Conservation (phyloP, 2,329 filamentous ascomycete genomes). For the Cytospora leucostoma region DNA sequence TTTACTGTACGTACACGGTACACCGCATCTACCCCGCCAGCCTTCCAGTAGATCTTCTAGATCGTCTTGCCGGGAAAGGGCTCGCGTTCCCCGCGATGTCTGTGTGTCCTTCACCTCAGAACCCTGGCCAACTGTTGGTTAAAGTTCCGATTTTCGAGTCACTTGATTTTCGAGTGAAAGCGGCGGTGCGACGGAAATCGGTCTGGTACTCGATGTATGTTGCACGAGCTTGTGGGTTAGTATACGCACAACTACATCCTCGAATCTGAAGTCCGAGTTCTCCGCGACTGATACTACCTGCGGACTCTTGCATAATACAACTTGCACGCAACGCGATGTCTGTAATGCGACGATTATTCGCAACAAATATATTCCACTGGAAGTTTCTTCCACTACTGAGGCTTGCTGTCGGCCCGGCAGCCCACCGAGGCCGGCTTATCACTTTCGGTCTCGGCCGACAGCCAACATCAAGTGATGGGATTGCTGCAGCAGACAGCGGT, state of each 20-base stretch:
- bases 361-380: no score
- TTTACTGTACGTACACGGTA: not conserved
- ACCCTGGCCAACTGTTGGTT: not conserved
- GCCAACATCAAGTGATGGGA: not conserved
- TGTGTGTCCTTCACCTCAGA: not conserved
- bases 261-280: not conserved
- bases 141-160: not conserved
- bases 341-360: no score
- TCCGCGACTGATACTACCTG: not conserved
- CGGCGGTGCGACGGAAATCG: not conserved
- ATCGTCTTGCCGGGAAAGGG: not conserved
- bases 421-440: no score
- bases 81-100: not conserved
- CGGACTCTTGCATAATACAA: not conserved
- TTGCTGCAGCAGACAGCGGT: not conserved
- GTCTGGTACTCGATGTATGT: not conserved
- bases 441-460: no score
- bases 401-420: no score
- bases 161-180: not conserved
- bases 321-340: no score
- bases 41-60: not conserved
- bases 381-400: no score
- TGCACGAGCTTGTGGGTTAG: not conserved
- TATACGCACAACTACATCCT: not conserved
- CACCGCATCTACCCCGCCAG: not conserved